Evolutionary conservation across 176 grass and related monocot species (phyloP).

Genomic region (Carex parvula): DNA sequence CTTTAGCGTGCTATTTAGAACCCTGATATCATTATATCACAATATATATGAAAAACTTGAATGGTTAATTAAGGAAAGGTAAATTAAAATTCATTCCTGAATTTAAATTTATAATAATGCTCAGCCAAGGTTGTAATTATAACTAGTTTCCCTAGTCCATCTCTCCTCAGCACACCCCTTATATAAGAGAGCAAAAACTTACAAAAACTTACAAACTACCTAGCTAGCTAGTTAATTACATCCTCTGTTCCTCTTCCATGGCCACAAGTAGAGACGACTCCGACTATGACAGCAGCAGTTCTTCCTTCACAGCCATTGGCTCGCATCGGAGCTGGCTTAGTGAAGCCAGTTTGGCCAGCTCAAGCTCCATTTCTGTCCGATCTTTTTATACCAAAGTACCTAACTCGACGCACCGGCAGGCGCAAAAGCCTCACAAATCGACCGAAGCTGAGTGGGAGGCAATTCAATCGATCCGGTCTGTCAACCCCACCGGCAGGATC

Average conservation of each 20-base stretch:
- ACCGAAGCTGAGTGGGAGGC: slow-evolving; percentile 88
- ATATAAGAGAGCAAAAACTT: slow-evolving; percentile 18
- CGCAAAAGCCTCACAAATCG: slow-evolving; percentile 76
- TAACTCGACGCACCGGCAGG: background rate
- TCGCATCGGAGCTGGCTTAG: slow-evolving; percentile 79
- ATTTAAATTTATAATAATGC: background rate
- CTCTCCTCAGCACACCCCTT: background rate
- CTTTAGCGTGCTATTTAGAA: no score
- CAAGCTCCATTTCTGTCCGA: slow-evolving; percentile 61
- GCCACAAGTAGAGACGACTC: slow-evolving; percentile 60
- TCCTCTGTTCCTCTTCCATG: slow-evolving; percentile 30
- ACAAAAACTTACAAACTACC: background rate
- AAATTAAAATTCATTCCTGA: background rate
- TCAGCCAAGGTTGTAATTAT: no score
- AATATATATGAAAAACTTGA: background rate
- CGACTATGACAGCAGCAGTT: slow-evolving; percentile 74
- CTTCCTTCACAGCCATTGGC: slow-evolving; percentile 53
- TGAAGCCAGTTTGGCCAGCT: slow-evolving; percentile 58
- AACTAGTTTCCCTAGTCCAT: no score
- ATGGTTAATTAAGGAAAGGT: background rate
- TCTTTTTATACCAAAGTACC: slow-evolving; percentile 28
- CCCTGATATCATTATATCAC: no score
- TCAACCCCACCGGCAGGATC: slow-evolving; percentile 28
- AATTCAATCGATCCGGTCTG: slow-evolving; percentile 44
- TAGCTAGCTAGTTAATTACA: background rate